A percentile compares a stretch with the other conserved stretches of the same genome.
These are phyloP conservation scores for Diaporthe citri DNA, from an alignment of 2,329 filamentous ascomycete species.

Conservation along the genomic window DNA sequence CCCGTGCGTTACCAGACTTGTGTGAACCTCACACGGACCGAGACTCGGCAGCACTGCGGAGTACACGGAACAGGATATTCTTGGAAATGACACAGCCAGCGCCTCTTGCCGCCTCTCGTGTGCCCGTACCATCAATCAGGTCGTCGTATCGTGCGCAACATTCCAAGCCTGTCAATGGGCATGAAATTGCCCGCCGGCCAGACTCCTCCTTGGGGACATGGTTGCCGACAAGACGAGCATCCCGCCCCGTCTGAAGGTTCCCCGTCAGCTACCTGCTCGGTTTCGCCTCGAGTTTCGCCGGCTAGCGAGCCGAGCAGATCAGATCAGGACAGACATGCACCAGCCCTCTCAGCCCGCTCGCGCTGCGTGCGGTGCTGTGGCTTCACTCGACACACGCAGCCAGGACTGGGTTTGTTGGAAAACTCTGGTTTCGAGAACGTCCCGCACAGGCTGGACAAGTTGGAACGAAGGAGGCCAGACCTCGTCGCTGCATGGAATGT, in stretches of 20 bases:
- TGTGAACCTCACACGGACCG: constrained; percentile 29
- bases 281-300: constrained; percentile 36
- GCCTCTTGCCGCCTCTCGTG: constrained; percentile 6
- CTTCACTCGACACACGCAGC: constrained; percentile 1
- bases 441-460: constrained; percentile 14
- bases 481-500: background rate
- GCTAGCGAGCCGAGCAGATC: constrained; percentile 32
- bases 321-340: constrained; percentile 16
- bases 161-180: background rate
- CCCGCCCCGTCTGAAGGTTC: constrained; percentile 3
- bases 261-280: constrained; percentile 14
- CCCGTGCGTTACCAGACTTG: constrained; percentile 13
- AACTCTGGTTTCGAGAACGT: constrained; percentile 30
- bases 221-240: background rate
- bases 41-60: constrained; percentile 21
- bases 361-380: background rate
- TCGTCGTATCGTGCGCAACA: background rate
- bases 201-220: constrained; percentile 19
- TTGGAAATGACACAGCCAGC: constrained; percentile 35
- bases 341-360: background rate
- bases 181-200: constrained; percentile 27
- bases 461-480: constrained; percentile 11
- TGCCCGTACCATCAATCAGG: background rate
- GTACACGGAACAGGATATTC: constrained; percentile 20
- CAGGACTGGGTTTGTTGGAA: constrained; percentile 20